Evolutionary conservation across 2,329 filamentous ascomycete genomes (phyloP), one percentile per base, ranked within the genome.

Genomic region (Claviceps arundinis): DNA sequence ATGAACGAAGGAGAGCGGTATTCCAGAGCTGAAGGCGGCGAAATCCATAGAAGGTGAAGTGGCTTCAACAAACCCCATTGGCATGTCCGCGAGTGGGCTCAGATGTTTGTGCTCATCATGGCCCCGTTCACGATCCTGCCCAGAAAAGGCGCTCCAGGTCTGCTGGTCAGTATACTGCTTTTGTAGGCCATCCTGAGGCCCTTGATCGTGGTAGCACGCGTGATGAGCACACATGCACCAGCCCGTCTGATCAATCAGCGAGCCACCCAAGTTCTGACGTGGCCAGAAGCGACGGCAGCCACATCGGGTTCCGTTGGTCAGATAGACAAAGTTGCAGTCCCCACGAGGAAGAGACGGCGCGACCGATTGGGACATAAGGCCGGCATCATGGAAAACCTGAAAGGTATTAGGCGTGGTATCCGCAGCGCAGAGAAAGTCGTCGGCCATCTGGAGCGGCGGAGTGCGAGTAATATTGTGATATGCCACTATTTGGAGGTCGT

Each of bases 171-270:
- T n/a, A 11, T 30, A 55, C 45, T 61, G 59, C 17, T 56, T 49
- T 43, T 54, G 57, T 7, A 11, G 41, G 16, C 9, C 50, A 24
- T 56, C 55, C 61, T 58, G 50, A 56, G 56, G 53, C 38, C 62
- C 64, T 58, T 80, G 71, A 61, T 81, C 78, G 55, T 82, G 78
- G 55, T 72, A 82, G 62, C 78, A 82, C 50, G 78, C 78, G 63
- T 82, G 78, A 58, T 82, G 78, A 50, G 74, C 75, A 60, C 78
- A 82, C 78, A 81, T 81, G 65, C 78, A 82, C 70, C 73, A 79
- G 54, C 68, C 67, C 30, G 68, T 59, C 59, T 78, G 71, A 50
- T 73, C 72, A 51, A 63, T 57, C 43, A 65, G 61, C 47, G 66
- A 61, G 48, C 64, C 62, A 37, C 60, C 65, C 46, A 61, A 56